Evolutionary conservation across 164 flowering plant genomes (phyloP).

Genomic region (Litsea cubeba): DNA sequence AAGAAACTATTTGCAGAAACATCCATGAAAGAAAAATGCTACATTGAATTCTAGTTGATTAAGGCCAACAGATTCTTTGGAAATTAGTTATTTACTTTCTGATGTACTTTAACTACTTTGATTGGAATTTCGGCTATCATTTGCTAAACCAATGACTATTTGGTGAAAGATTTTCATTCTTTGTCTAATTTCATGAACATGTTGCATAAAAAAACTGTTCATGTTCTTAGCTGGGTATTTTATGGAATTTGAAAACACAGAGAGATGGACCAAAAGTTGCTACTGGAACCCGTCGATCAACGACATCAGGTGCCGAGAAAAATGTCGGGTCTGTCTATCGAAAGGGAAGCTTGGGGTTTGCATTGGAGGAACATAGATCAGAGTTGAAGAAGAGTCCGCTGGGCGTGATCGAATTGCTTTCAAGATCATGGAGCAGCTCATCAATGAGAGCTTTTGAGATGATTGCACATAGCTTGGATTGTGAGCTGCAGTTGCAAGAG

Average conservation of each 20-base stretch:
- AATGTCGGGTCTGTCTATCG: not conserved
- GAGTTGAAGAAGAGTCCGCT: not conserved
- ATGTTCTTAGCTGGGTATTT: not conserved
- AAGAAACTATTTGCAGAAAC: not conserved
- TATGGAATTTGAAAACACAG: not conserved
- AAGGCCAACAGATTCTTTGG: not conserved
- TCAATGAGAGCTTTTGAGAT: conserved; percentile 1
- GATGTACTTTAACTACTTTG: not conserved
- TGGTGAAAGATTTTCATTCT: too few relatives aligned
- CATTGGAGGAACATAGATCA: not conserved
- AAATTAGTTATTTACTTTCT: not conserved
- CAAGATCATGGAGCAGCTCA: conserved; percentile 6
- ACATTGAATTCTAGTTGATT: not conserved
- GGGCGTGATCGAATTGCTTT: conserved; percentile 1
- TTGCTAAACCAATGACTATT: not conserved
- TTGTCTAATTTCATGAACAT: not conserved
- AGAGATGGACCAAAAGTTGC: not conserved
- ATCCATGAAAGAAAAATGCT: too few relatives aligned
- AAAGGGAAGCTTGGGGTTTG: conserved; percentile 4
- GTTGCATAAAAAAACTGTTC: not conserved
- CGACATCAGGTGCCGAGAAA: not conserved
- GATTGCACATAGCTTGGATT: conserved; percentile 1
- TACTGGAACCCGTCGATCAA: not conserved
- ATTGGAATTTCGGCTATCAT: not conserved
- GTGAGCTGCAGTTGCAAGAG: not conserved